Percentiles rank a stretch among this genome's conserved stretches.
Conservation (phyloP, 768 basidiomycete genomes). For the Trametes cinnabarina region DNA sequence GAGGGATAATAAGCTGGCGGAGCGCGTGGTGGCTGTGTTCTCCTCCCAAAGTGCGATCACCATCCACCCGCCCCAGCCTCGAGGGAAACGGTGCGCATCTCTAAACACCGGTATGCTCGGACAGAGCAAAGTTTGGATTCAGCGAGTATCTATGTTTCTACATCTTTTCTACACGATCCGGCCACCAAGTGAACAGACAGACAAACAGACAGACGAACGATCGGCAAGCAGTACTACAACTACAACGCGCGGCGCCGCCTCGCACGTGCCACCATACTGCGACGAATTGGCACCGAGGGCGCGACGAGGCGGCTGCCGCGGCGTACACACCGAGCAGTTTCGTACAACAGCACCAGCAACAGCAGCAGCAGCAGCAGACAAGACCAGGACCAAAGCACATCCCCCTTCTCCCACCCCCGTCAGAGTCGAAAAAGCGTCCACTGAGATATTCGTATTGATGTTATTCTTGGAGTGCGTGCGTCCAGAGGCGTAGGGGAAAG, state of each 20-base stretch:
- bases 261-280: background rate
- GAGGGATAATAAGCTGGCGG: background rate
- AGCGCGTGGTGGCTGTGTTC: constrained; percentile 4
- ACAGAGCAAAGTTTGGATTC: background rate
- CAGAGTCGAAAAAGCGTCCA: background rate
- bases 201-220: background rate
- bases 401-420: background rate
- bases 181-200: background rate
- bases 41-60: too few relatives aligned
- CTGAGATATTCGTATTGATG: background rate
- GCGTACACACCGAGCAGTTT: background rate
- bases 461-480: background rate
- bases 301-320: too few relatives aligned
- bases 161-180: background rate
- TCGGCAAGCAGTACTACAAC: background rate
- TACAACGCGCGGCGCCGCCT: background rate
- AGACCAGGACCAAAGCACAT: background rate
- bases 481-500: background rate
- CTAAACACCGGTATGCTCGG: too few relatives aligned
- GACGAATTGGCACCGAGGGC: too few relatives aligned
- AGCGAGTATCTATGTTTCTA: background rate
- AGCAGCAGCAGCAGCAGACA: background rate
- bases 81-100: too few relatives aligned
- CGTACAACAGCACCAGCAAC: constrained; percentile 1
- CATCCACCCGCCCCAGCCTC: too few relatives aligned